These are phyloP conservation scores for Funneliformis geosporum DNA, from an alignment of 192 early-diverging fungal species.

Conservation along the genomic window DNA sequence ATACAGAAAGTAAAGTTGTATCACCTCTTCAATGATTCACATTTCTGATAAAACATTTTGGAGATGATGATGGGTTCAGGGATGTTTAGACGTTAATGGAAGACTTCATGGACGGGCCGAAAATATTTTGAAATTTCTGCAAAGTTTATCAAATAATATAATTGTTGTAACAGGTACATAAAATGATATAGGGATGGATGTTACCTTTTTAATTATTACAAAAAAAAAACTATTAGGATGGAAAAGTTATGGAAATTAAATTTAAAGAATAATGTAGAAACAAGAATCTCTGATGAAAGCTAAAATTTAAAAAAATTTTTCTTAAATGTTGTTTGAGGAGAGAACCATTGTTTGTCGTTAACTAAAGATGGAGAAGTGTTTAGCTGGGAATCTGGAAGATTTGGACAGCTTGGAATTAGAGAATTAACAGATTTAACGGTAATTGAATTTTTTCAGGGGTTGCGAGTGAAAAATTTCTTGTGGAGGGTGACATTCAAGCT, in stretches of 20 bases:
- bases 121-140: neutral
- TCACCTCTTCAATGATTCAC: neutral
- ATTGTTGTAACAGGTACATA: conserved; percentile 16
- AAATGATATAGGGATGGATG: too few relatives aligned
- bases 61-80: conserved; percentile 13
- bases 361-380: conserved; percentile 35
- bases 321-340: conserved; percentile 32
- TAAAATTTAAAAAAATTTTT: neutral
- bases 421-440: conserved; percentile 32
- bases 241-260: conserved; percentile 18
- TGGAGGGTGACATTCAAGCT: conserved; percentile 34
- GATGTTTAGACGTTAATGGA: conserved; percentile 19
- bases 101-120: neutral
- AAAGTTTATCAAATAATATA: neutral
- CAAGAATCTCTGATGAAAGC: neutral
- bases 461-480: conserved; percentile 41
- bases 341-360: conserved; percentile 39
- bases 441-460: conserved; percentile 42
- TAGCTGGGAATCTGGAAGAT: conserved; percentile 45
- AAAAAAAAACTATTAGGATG: neutral
- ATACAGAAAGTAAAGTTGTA: neutral
- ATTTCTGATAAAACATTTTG: conserved; percentile 2
- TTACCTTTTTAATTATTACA: too few relatives aligned
- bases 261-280: neutral
- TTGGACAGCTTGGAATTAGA: conserved; percentile 46